Conservation (phyloP, 2,329 filamentous ascomycete species). For the Colletotrichum sp. region DNA sequence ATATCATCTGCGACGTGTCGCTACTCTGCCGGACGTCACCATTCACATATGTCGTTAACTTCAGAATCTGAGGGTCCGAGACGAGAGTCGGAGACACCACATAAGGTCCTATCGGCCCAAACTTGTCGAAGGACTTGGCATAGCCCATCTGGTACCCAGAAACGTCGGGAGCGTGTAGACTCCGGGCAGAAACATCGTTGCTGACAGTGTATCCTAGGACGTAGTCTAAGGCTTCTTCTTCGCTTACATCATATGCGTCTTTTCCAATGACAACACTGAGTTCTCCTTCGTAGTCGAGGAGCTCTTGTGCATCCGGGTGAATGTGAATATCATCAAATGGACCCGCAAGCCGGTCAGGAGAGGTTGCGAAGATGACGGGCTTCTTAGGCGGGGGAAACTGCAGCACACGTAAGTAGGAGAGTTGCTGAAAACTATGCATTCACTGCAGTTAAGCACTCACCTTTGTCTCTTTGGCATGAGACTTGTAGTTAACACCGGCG, state of each 20-base stretch:
- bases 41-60: slow-evolving; percentile 50
- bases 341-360: background rate
- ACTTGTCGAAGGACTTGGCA: slow-evolving; percentile 61
- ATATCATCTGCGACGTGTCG: background rate
- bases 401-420: background rate
- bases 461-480: background rate
- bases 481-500: background rate
- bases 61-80: slow-evolving; percentile 44
- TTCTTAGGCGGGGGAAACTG: background rate
- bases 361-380: background rate
- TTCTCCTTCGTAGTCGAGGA: background rate
- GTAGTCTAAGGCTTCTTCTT: slow-evolving; percentile 43
- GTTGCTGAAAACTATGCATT: background rate
- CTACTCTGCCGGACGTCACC: slow-evolving; percentile 50
- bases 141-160: slow-evolving; percentile 62
- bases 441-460: background rate
- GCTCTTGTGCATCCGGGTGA: background rate
- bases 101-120: slow-evolving; percentile 53
- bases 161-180: slow-evolving; percentile 50
- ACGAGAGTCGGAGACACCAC: slow-evolving; percentile 42
- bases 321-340: background rate
- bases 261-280: slow-evolving; percentile 47
- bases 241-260: slow-evolving; percentile 41
- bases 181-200: slow-evolving; percentile 60
- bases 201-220: slow-evolving; percentile 58